Evolutionary conservation across 345 rosid species (phyloP).

Genomic region (Arabidopsis arenosa): DNA sequence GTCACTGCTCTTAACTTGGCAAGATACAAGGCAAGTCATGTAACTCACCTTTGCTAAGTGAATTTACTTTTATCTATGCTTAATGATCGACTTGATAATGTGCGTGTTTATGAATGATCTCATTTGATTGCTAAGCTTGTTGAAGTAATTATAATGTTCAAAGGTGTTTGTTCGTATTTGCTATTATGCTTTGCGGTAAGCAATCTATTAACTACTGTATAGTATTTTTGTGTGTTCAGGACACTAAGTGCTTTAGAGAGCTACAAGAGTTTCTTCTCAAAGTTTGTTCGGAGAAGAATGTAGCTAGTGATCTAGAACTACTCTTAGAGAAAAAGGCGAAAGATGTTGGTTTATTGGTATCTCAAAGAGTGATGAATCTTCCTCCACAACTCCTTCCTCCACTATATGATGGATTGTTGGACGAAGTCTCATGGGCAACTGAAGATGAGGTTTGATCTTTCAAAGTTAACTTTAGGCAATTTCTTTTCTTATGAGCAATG

Average conservation of each 20-base stretch:
- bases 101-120: not conserved
- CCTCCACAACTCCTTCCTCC: slow-evolving; percentile 15
- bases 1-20: slow-evolving; percentile 67
- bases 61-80: not conserved
- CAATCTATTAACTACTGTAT: not conserved
- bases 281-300: slow-evolving; percentile 53
- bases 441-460: not conserved
- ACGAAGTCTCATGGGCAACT: not conserved
- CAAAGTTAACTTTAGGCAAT: not conserved
- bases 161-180: not conserved
- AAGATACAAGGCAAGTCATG: slow-evolving; percentile 66
- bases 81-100: not conserved
- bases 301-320: slow-evolving; percentile 48
- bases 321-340: slow-evolving; percentile 59
- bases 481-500: not conserved
- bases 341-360: slow-evolving; percentile 71
- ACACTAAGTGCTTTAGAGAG: slow-evolving; percentile 59
- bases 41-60: not conserved
- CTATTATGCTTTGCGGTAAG: not conserved
- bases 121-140: not conserved
- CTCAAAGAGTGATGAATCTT: slow-evolving; percentile 81
- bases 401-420: not conserved
- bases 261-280: slow-evolving; percentile 63
- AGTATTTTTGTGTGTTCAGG: slow-evolving; percentile 43
- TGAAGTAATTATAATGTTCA: slow-evolving; percentile 5